These are phyloP conservation scores for Russula dissimulans DNA, from an alignment of 768 basidiomycete genomes.

Conservation along the genomic window DNA sequence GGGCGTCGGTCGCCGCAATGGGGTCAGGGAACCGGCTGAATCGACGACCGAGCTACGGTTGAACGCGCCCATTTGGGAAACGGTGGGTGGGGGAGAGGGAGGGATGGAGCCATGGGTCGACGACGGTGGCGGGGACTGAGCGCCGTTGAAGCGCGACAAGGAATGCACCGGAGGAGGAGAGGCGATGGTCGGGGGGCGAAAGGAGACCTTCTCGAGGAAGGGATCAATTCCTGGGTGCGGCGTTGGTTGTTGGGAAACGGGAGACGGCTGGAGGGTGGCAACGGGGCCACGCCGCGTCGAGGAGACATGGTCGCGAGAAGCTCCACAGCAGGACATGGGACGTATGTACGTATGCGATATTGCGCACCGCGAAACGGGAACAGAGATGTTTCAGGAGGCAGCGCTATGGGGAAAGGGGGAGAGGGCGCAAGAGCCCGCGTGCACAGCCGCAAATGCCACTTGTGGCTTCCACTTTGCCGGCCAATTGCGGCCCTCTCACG, in stretches of 20 bases:
- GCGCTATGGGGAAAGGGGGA: too few relatives aligned
- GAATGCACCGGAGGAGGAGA: not conserved
- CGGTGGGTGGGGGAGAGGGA: not conserved
- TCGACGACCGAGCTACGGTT: not conserved
- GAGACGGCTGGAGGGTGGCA: slow-evolving; percentile 26
- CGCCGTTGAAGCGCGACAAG: not conserved
- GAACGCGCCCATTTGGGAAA: not conserved
- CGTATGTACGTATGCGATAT: too few relatives aligned
- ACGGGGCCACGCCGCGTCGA: slow-evolving; percentile 25
- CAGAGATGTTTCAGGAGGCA: too few relatives aligned
- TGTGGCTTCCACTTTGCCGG: too few relatives aligned
- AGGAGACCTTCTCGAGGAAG: not conserved
- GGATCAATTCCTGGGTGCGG: slow-evolving; percentile 23
- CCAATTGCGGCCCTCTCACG: too few relatives aligned
- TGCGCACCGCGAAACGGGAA: not conserved
- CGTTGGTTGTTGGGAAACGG: slow-evolving; percentile 44
- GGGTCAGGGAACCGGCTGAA: not conserved
- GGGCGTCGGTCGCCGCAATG: slow-evolving; percentile 12
- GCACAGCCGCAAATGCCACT: too few relatives aligned
- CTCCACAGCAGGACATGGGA: slow-evolving; percentile 66
- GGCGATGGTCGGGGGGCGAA: not conserved
- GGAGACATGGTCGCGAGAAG: slow-evolving; percentile 20
- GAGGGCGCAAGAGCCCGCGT: too few relatives aligned
- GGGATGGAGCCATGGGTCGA: not conserved
- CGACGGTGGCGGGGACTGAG: not conserved